Conservation (phyloP, 129 eudicot species). For the Sambucus nigra region DNA sequence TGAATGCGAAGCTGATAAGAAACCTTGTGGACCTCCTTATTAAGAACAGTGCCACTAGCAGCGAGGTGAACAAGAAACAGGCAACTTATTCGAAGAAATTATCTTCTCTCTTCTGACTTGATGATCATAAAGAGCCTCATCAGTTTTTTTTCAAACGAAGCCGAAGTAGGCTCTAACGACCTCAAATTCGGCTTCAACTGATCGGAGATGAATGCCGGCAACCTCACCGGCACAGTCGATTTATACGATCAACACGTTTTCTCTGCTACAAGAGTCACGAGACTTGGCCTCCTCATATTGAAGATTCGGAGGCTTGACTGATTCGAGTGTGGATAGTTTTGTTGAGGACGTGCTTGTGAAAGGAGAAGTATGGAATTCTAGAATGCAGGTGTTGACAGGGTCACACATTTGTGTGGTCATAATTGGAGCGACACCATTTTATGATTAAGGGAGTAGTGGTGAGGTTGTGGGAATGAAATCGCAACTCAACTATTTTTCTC, state of each 20-base stretch:
- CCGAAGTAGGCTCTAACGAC: conserved; percentile 22
- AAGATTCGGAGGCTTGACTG: conserved; percentile 78
- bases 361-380: conserved; percentile 68
- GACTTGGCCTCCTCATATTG: conserved; percentile 73
- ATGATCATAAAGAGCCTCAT: too few relatives aligned
- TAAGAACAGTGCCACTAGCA: too few relatives aligned
- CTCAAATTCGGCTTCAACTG: conserved; percentile 62
- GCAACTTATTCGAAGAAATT: too few relatives aligned
- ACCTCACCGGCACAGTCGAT: conserved; percentile 60
- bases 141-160: conserved; percentile 13
- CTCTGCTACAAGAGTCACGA: conserved; percentile 66
- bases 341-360: conserved; percentile 88
- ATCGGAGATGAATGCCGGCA: conserved; percentile 49
- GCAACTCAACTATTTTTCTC: too few relatives aligned
- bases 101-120: too few relatives aligned
- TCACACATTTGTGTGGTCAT: conserved; percentile 85
- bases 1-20: too few relatives aligned
- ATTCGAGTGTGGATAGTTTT: conserved; percentile 59
- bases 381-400: conserved; percentile 52
- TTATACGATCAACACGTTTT: conserved; percentile 76
- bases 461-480: too few relatives aligned
- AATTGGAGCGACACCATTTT: conserved; percentile 76
- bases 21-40: too few relatives aligned
- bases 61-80: too few relatives aligned
- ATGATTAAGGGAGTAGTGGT: too few relatives aligned